Evolutionary conservation across 257 asterid genomes (phyloP), one percentile per base, ranked within the genome.

Genomic region (Solanum paucissectum): DNA sequence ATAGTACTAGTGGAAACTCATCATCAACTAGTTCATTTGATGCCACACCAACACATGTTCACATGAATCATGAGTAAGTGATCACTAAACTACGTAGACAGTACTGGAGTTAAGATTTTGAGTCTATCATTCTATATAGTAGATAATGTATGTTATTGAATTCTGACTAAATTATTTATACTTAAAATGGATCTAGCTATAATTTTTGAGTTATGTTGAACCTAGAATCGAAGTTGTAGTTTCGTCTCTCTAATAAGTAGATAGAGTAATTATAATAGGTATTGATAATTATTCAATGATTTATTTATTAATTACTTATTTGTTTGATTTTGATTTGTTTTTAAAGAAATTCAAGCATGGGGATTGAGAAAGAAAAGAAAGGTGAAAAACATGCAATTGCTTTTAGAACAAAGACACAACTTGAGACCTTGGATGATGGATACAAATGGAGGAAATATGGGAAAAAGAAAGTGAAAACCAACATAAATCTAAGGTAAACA

Each of bases 381-480:
- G 87, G 46, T 27, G 66, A 36, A 82, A 88, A 60, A 21, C 44
- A 33, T 46, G 38, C 49, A 18, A 16, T 93, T 88, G 94, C 92
- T 3, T 88, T 94, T 86, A 91, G 91, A 86, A 94, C 95, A 12
- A 86, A 86, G 89, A 91, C 96, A 4, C 34, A 83, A 9, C 92
- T 93, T 36, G 96, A 94, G 49, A 74, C 87, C 68, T 88, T 94
- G 95, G 94, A 92, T 89, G 98, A 94, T 90, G 98, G 98, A 9
- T 94, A 84, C 74, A 92, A 91, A 85, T 94, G 98, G 98, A 94
- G 95, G 84, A 94, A 94, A 89, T 93, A 94, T 90, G 98, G 98
- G 87, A 94, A 95, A 87, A 95, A 95, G 93, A 91, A 46, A 93
- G 92, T 94, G 66, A 94, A 93, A 85, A 93, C 86, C 90, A 94